Evolutionary conservation across 306 rosid genomes (phyloP), one percentile per base, ranked within the genome.

Genomic region (Fagus crenata): DNA sequence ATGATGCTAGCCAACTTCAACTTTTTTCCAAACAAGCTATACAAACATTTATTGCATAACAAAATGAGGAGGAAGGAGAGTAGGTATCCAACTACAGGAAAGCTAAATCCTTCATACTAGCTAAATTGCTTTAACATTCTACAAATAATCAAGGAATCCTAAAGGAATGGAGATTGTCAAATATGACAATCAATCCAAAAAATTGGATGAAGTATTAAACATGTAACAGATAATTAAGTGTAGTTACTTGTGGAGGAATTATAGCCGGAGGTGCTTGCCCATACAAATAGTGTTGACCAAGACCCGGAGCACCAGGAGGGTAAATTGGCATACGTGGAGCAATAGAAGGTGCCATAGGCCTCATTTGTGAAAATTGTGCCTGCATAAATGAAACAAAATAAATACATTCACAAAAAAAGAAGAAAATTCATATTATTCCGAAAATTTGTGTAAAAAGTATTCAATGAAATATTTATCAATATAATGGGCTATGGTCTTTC

Each of bases 331-430:
- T 77, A 0, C 94, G 93, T 18, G 95, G 93, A 8, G 88, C 91
- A 46, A 92, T 92, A 32, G 92, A 70, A 74, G 89, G 90, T 3
- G 90, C 12, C 56, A 90, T 78, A 2, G 97, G 95, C 86, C 95
- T 81, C 97, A 92, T 89, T 58, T 87, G 92, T 18, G 93, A 82
- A 84, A 90, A 90, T 14, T 90, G 96, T 6, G 91, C 96, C 96
- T 90, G 81, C 39, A 61, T 18, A 51, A 63, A 53, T 28, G 28
- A 18, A 53, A 40, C 1, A 54, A 33, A 15, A 64, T 0, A 0
- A 53, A 54, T 33, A 7, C 33, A 18, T 18, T 69, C 18, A 22
- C 9, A 37, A 4, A 0, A 49, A 7, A 31, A 14, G 13, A 5
- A 11, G 4, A 33, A 54, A 49, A 39, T 36, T 12, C 40, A 60